Evolutionary conservation across 2,329 filamentous ascomycete species (phyloP).

Genomic region (Fusarium sp.): DNA sequence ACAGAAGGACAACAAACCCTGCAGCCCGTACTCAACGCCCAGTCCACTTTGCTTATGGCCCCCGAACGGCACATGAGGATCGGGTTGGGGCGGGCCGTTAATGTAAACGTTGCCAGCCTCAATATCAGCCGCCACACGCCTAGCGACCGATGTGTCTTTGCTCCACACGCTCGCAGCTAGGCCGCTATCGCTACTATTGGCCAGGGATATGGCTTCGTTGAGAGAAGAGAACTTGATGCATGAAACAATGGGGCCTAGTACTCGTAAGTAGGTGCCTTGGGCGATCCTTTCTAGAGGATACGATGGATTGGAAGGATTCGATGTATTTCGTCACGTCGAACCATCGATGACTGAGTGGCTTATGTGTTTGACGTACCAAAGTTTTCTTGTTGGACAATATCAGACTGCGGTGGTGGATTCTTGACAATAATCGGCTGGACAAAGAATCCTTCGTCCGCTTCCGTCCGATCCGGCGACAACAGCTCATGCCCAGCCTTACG

Average conservation of each 20-base stretch:
- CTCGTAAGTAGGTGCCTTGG: background rate
- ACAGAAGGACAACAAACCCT: constrained; percentile 10
- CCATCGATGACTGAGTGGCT: too few species aligned
- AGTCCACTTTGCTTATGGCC: constrained; percentile 17
- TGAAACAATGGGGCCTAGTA: constrained; percentile 5
- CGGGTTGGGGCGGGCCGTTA: constrained; percentile 11
- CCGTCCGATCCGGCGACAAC: background rate
- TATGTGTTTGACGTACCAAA: constrained; percentile 12
- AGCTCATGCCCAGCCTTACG: background rate
- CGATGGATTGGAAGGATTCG: too few species aligned
- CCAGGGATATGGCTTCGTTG: constrained; percentile 3
- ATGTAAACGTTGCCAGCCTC: constrained; percentile 16
- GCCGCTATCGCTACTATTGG: constrained; percentile 8
- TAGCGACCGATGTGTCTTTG: background rate
- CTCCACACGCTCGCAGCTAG: constrained; percentile 14
- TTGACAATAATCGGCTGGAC: constrained; percentile 8
- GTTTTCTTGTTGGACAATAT: constrained; percentile 6
- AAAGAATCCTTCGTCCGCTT: constrained; percentile 10
- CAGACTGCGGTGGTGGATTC: background rate
- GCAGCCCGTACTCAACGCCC: constrained; percentile 10
- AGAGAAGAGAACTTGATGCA: constrained; percentile 11
- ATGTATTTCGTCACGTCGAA: too few species aligned
- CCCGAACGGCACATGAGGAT: constrained; percentile 13
- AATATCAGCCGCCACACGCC: background rate
- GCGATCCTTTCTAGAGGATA: too few species aligned